Evolutionary conservation across 2,329 filamentous ascomycete species (phyloP).

Genomic region (Cylindrodendrum hubeiense): DNA sequence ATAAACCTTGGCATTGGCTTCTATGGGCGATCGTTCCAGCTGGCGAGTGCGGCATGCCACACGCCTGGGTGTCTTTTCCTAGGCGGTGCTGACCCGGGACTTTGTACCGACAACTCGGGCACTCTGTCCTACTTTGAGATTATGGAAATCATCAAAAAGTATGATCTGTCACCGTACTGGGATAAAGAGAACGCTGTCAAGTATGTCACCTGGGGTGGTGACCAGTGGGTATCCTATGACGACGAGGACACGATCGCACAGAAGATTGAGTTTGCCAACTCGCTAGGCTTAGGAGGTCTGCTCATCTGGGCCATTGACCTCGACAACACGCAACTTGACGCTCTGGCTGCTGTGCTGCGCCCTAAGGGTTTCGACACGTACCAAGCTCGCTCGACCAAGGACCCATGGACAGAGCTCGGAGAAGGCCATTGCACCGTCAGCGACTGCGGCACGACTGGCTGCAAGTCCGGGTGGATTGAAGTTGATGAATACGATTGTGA

Average conservation of each 20-base stretch:
- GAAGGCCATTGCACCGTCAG: neutral
- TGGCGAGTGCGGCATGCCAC: constrained; percentile 28
- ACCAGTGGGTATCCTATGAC: constrained; percentile 56
- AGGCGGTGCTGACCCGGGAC: constrained; percentile 28
- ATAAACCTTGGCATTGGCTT: constrained; percentile 59
- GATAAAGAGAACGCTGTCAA: constrained; percentile 49
- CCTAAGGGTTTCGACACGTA: constrained; percentile 14
- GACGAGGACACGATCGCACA: constrained; percentile 24
- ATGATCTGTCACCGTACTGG: constrained; percentile 36
- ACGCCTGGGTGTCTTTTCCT: constrained; percentile 33
- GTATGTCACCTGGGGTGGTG: constrained; percentile 47
- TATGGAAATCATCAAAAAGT: constrained; percentile 37
- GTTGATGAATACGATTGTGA: neutral
- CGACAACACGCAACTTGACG: constrained; percentile 31
- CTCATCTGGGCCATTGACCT: constrained; percentile 52
- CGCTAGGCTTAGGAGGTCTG: constrained; percentile 46
- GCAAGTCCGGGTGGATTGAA: constrained; percentile 4
- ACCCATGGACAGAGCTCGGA: neutral
- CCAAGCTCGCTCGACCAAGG: constrained; percentile 19
- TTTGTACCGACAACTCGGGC: constrained; percentile 40
- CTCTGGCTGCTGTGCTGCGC: constrained; percentile 29
- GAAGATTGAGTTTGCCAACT: constrained; percentile 45
- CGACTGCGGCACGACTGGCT: constrained; percentile 15
- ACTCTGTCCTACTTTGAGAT: constrained; percentile 44
- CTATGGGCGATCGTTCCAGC: constrained; percentile 55